phyloP scores from a whole-genome alignment of 148 eudicot species.

The Cornus florida region DNA sequence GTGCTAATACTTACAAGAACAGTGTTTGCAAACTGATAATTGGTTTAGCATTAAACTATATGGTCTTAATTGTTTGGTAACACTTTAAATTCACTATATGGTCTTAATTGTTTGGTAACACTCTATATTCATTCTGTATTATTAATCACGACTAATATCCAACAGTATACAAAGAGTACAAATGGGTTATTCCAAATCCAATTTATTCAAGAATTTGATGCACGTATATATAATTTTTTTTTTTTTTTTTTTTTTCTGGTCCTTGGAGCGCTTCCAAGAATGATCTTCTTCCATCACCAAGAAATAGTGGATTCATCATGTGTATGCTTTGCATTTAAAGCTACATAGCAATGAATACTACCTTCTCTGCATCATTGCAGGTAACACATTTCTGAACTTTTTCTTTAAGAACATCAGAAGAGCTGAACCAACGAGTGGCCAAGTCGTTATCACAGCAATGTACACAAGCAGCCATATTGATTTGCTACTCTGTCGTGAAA shows the following conservation, averaged over 20 bases:
- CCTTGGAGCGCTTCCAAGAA: background rate
- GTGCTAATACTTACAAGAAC: background rate
- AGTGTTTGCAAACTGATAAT: background rate
- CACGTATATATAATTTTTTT: background rate
- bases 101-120: too few species aligned
- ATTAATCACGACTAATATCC: background rate
- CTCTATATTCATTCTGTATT: background rate
- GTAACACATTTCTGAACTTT: constrained; percentile 32
- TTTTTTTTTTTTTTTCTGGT: background rate
- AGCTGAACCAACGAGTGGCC: constrained; percentile 73
- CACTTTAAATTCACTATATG: background rate
- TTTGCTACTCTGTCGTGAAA: constrained; percentile 56
- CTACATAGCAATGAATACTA: constrained; percentile 16
- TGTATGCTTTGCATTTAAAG: background rate
- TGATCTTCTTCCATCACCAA: background rate
- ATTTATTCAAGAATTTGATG: background rate
- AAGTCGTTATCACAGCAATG: constrained; percentile 62
- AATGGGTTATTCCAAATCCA: background rate
- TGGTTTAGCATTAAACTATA: background rate
- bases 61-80: background rate
- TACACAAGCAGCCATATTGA: constrained; percentile 83
- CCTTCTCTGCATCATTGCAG: constrained; percentile 28
- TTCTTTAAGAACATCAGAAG: constrained; percentile 53
- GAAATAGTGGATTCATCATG: background rate
- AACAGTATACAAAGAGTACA: background rate